phyloP scores from a whole-genome alignment of 176 grass and related monocot genomes.

The Juncus inflexus region DNA sequence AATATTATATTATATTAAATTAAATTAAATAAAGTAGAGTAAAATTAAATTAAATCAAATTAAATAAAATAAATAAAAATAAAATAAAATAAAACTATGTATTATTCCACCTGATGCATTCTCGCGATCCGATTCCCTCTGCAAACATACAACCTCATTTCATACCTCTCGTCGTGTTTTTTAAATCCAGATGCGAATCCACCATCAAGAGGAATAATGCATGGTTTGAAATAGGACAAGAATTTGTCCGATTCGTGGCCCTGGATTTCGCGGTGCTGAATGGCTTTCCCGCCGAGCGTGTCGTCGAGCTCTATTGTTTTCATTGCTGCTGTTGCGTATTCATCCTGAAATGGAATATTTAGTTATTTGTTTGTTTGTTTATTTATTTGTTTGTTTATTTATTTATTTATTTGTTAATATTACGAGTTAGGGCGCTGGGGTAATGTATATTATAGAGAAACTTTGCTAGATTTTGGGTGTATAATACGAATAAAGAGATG shows the following conservation, averaged over 20 bases:
- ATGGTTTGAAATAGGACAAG: conserved; percentile 50
- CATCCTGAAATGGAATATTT: conserved; percentile 28
- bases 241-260: conserved; percentile 50
- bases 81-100: no score
- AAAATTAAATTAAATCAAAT: no score
- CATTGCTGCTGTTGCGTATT: conserved; percentile 45
- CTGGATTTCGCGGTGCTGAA: conserved; percentile 52
- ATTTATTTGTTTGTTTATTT: no score
- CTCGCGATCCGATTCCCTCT: conserved; percentile 41
- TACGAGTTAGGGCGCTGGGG: no score
- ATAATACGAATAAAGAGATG: no score
- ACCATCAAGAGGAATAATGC: conserved; percentile 50
- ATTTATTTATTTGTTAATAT: no score
- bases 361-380: no score
- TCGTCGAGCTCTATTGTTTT: conserved; percentile 46
- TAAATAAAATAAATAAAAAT: no score
- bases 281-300: conserved; percentile 36
- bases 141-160: conserved; percentile 40
- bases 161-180: conserved; percentile 38
- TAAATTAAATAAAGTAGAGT: no score
- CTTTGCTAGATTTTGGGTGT: no score
- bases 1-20: no score
- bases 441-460: no score
- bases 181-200: conserved; percentile 50
- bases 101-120: conserved; percentile 35